Evolutionary conservation across 75 land plant species (phyloP).

Genomic region (Pinus albicaulis): DNA sequence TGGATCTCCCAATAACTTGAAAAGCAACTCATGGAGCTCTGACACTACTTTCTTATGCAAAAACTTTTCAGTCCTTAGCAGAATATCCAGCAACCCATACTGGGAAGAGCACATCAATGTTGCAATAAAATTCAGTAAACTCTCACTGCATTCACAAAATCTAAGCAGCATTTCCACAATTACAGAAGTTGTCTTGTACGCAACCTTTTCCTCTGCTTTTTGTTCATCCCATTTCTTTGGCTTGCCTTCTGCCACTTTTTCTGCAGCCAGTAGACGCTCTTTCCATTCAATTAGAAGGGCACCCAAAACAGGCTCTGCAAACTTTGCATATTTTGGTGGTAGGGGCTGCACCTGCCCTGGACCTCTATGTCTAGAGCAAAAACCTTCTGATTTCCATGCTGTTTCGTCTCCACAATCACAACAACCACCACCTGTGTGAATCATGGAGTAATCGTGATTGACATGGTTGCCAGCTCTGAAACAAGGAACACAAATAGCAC

Average conservation of each 20-base stretch:
- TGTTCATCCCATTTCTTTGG: slow-evolving; percentile 19
- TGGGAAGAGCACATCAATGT: slow-evolving; percentile 24
- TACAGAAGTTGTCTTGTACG: slow-evolving; percentile 41
- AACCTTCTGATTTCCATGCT: slow-evolving; percentile 95
- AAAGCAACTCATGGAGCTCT: slow-evolving; percentile 80
- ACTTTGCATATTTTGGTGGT: slow-evolving; percentile 30
- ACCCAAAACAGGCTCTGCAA: slow-evolving; percentile 68
- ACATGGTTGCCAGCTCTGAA: slow-evolving; percentile 85
- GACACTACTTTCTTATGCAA: slow-evolving; percentile 37
- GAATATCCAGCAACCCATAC: slow-evolving; percentile 51
- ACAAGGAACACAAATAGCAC: slow-evolving; percentile 98
- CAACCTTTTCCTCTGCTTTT: slow-evolving; percentile 28
- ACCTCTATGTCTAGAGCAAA: slow-evolving; percentile 90
- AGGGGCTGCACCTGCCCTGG: slow-evolving; percentile 77
- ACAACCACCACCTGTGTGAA: slow-evolving; percentile 93
- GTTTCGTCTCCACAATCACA: slow-evolving; percentile 98
- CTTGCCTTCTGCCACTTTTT: slow-evolving; percentile 14
- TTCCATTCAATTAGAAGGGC: slow-evolving; percentile 65
- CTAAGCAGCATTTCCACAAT: slow-evolving; percentile 75
- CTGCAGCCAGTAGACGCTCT: slow-evolving; percentile 38
- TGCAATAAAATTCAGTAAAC: slow-evolving; percentile 75
- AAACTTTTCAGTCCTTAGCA: slow-evolving; percentile 73
- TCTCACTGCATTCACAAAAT: slow-evolving; percentile 74
- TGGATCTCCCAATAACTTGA: slow-evolving; percentile 87
- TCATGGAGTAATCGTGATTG: slow-evolving; percentile 88